Base-by-base conservation (phyloP, 2,329 filamentous ascomycete genomes). In the Scedosporium minutisporum region DNA sequence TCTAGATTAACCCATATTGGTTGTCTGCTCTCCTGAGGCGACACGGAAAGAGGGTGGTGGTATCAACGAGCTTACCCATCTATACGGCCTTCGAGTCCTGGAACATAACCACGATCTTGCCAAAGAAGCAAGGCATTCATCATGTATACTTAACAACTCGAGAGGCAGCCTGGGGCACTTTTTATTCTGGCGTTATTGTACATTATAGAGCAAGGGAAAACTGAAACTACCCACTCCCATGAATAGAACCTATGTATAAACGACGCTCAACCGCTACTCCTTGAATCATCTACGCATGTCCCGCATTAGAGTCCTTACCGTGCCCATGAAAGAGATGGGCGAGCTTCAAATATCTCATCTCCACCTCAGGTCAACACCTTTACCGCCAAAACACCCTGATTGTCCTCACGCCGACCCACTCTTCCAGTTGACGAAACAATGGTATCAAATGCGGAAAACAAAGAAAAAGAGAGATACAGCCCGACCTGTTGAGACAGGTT, bases 401-500 rank as follows among this genome's bases (percentile, higher is more conserved):
- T 14, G 23, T 57, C 21, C 33, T 25, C 27, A 41, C n/a, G 27
- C 25, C 55, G 41, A 41, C 6, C 55, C 55, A 57, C 51, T 41
- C 25, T 23, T 18, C 55, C 27, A 1, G 27, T 38, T 41, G 27
- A 58, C 6, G 33, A 58, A 18, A 23, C 27, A 38, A 27, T 33
- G 55, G 55, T 58, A 58, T 58, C 55, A 41, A 58, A 58, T 58
- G 55, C 27, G 14, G 21, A 33, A 41, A 58, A 25, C 16, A 58
- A 59, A n/a, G 21, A 9, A 14, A 7, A 57, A 16, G 21, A 57
- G 14, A 57, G 21, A 12, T 27, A 1, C 3, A 25, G 14, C 18
- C 18, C 29, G 33, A 25, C 38, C 5, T 55, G 6, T 23, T 16
- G 12, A 18, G 18, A 9, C 2, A 27, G 23, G 41, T 38, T 12